These are phyloP conservation scores for Sordariomycetes sp. DNA, from an alignment of 2,329 filamentous ascomycete genomes.

Conservation along the genomic window DNA sequence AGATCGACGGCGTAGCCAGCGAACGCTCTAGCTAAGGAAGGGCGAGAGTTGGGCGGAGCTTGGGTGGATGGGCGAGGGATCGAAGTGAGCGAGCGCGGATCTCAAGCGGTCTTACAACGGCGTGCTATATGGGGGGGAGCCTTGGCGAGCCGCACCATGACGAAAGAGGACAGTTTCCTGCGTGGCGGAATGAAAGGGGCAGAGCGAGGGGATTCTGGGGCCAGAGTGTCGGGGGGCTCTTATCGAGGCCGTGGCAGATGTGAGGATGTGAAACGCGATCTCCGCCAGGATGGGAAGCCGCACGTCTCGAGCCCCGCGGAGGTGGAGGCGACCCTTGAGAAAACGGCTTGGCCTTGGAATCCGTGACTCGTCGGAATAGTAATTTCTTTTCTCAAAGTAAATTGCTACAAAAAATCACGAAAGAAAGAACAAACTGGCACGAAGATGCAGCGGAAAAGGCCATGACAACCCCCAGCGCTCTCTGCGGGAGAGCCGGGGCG, in stretches of 20 bases:
- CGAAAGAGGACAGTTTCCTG: neutral
- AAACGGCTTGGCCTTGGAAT: neutral
- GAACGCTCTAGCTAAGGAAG: neutral
- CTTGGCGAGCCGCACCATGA: neutral
- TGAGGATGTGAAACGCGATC: constrained; percentile 3
- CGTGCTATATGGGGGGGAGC: neutral
- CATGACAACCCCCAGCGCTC: no score
- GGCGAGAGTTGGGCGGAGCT: no score
- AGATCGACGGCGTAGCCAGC: neutral
- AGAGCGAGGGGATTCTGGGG: neutral
- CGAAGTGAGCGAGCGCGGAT: neutral
- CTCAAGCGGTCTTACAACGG: neutral
- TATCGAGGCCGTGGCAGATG: neutral
- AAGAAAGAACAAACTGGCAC: no score
- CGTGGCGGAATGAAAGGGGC: neutral
- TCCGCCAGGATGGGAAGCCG: neutral
- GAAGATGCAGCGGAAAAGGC: no score
- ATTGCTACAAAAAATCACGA: neutral
- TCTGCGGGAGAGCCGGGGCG: neutral
- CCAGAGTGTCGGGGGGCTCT: neutral
- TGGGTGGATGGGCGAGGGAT: neutral
- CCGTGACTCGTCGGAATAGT: neutral
- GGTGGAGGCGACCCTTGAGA: neutral
- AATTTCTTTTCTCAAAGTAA: neutral
- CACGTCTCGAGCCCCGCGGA: neutral